Base-by-base conservation (phyloP, 179 eudicot species). In the Corrigiola litoralis region DNA sequence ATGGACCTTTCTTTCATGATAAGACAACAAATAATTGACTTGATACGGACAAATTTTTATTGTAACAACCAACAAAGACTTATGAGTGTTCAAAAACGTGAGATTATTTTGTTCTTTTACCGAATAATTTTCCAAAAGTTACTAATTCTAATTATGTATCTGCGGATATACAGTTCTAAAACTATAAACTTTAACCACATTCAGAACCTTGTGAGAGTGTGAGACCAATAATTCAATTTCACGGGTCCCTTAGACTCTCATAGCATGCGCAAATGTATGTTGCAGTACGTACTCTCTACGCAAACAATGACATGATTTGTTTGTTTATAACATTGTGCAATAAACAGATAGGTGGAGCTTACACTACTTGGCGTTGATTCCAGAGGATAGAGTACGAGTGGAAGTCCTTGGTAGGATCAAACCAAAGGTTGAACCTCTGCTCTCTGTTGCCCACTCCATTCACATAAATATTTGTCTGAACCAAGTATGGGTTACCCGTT, bases 361-460 rank as follows among this genome's bases (percentile, higher is more conserved):
- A 90, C 96, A 90, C 85, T 62, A 90, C 95, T 70, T 84, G 85
- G 62, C 82, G 89, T 55, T 78, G 92, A 56, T 81, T 87, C 97
- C 95, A 90, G 28, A 77, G 71, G 67, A 90, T 51, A 14, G 97
- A 85, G 49, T 90, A 90, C 0, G 90, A 63, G 63, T 90, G 97
- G 58, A 87, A 90, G 25, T 77, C 97, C 65, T 80, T 80, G 6
- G 95, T 85, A 42, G 97, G 97, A 31, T 90, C 95, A 45, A 87
- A 90, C 97, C 97, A 90, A 27, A 90, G 87, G 70, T 77, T 82
- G n/a, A 84, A 75, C 41, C 97, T 83, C 50, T 90, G 97, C 47
- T 90, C 97, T 64, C 97, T 79, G 70, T 87, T 87, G 2, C 96
- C 96, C 12, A 81, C 84, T 2, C 96, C 96, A 72, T 90, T 90